Evolutionary conservation across 306 rosid species (phyloP), one percentile per base, ranked within the genome.

Genomic region (Cucurbita argyrosperma): DNA sequence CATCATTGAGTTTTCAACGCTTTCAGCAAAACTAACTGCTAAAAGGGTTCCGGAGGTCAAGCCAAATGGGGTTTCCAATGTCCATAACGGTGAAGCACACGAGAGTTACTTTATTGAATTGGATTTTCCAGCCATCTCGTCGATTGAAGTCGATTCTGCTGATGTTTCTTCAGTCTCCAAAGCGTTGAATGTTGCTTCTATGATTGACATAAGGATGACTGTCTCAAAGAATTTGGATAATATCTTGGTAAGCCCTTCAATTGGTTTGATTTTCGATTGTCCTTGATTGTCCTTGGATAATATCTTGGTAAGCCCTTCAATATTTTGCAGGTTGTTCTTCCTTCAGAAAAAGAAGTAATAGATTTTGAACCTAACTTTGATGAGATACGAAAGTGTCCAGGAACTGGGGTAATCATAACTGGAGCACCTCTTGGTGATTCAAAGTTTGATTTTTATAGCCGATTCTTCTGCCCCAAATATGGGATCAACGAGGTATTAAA

Each of bases 401-500:
- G 87, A 76, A 45, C 18, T 21, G 98, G 97, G 73, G 1, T 93
- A 30, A 80, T 86, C 74, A 80, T 85, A 76, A 63, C 97, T 1
- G 96, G 84, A 43, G 52, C 55, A 62, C 84, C 96, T 72, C 84
- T 89, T 75, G 79, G 85, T 1, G 87, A 76, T 43, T 90, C 94
- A 0, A 86, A 81, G 52, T 90, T 87, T 82, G 97, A 93, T 64
- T 83, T 90, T 81, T 82, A 72, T 74, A 89, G 87, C 69, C 77
- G 96, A 57, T 85, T 1, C 78, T 90, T 90, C 80, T 73, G 76
- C 78, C 98, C 96, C 7, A 85, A 87, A 78, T 0, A 7, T 10
- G 90, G 94, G 66, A 59, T 90, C 82, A 78, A 84, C 50, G 97
- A 90, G 96, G 98, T 87, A 81, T 42, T 18, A 1, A 42, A 42